Evolutionary conservation across 108 stramenopile species (phyloP), one percentile per base, ranked within the genome.

Genomic region (Pseudonitzschia delicatissima): DNA sequence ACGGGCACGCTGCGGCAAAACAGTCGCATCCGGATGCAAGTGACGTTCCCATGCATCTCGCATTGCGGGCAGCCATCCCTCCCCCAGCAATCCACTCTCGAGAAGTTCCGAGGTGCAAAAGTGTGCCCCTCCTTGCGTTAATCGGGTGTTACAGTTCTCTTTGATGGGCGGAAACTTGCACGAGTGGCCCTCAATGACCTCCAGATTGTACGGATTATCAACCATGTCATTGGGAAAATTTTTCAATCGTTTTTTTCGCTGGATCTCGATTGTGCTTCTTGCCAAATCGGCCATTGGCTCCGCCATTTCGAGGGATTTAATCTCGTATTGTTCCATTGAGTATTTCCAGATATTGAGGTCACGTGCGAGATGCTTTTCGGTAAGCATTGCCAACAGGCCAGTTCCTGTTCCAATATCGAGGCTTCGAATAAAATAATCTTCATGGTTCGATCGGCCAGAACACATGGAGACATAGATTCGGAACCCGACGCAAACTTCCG

Each of bases 361-460:
- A 45, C 57, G 7, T 44, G 35, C 35, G n/a, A 80, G 32, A 57
- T 81, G 44, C 28, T 47, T 73, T 2, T 79, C 79, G 7, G 80
- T 80, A 69, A 93, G 67, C 89, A 93, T 85, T 12, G 84, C 89
- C 15, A 90, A 45, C 4, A 93, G 57, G 4, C 92, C 92, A 17
- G 86, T 90, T 15, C 92, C 92, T 25, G 79, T 74, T 36, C 92
- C 92, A 76, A 93, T 86, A 60, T 93, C 92, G 49, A 90, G 66
- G 36, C 84, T 76, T 32, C 68, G 67, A 5, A 85, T 27, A 13
- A 27, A n/a, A n/a, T n/a, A n/a, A n/a, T n/a, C n/a, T n/a, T n/a
- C n/a, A n/a, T n/a, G n/a, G n/a, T n/a, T n/a, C n/a, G n/a, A n/a
- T n/a, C n/a, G n/a, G n/a, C n/a, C n/a, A n/a, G n/a, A n/a, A n/a